A percentile compares a stretch with the other conserved stretches of the same genome.
Conservation (phyloP, 1,284 basidiomycete species). For the Agroathelia rolfsii region DNA sequence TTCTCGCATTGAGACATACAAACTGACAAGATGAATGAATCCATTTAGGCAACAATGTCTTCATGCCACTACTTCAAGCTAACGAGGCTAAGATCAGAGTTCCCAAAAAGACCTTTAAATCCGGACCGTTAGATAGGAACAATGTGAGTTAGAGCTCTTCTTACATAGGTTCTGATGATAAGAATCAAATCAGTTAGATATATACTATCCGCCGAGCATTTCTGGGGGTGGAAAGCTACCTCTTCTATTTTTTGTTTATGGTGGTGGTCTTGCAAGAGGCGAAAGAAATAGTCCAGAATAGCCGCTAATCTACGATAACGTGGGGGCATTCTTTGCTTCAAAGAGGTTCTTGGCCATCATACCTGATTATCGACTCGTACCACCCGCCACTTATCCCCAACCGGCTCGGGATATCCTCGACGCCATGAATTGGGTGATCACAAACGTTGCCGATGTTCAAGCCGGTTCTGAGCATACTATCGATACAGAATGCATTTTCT, state of each 20-base stretch:
- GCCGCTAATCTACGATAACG: slow-evolving; percentile 40
- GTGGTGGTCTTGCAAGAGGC: slow-evolving; percentile 49
- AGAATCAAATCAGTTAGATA: slow-evolving; percentile 46
- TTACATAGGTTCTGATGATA: too few relatives aligned
- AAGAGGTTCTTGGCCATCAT: slow-evolving; percentile 51
- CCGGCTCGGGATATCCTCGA: slow-evolving; percentile 45
- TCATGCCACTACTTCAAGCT: too few relatives aligned
- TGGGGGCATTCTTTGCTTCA: slow-evolving; percentile 50
- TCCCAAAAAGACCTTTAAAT: too few relatives aligned
- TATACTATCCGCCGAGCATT: slow-evolving; percentile 41
- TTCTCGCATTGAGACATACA: too few relatives aligned
- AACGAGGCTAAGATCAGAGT: too few relatives aligned
- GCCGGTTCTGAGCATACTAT: slow-evolving; percentile 16
- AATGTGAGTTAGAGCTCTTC: too few relatives aligned
- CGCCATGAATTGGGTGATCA: slow-evolving; percentile 42
- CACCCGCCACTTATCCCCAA: slow-evolving; percentile 39
- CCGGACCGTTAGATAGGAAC: too few relatives aligned
- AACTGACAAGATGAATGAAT: too few relatives aligned
- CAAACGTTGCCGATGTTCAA: slow-evolving; percentile 23
- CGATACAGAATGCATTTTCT: slow-evolving; percentile 31
- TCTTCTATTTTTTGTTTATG: slow-evolving; percentile 53
- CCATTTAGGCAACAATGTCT: too few relatives aligned
- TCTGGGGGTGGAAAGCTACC: slow-evolving; percentile 27
- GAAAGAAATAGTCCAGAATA: slow-evolving; percentile 31
- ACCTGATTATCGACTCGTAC: slow-evolving; percentile 54